Conservation (phyloP, 2,329 filamentous ascomycete genomes). For the Alternaria solani region DNA sequence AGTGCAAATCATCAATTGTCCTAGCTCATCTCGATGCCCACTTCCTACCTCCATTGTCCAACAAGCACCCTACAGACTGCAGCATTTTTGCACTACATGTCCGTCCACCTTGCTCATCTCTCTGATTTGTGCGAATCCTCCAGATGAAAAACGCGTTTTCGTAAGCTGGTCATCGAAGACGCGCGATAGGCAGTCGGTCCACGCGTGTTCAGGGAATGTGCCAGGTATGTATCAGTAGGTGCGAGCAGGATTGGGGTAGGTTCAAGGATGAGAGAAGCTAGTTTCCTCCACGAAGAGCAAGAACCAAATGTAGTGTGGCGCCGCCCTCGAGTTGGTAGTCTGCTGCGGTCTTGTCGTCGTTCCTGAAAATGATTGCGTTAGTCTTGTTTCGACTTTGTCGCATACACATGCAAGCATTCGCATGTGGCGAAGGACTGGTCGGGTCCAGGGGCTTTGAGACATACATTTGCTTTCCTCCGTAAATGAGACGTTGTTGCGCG, state of each 20-base stretch:
- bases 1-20: background rate
- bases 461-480: conserved; percentile 97
- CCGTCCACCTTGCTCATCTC: background rate
- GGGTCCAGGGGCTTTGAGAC: conserved; percentile 11
- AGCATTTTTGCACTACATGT: background rate
- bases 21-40: background rate
- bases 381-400: background rate
- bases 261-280: conserved; percentile 10
- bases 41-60: background rate
- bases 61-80: background rate
- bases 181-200: background rate
- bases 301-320: conserved; percentile 91
- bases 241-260: background rate
- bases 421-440: no score
- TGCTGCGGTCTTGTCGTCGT: conserved; percentile 89
- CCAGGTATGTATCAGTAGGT: background rate
- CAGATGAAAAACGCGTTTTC: background rate
- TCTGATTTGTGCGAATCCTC: background rate
- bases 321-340: conserved; percentile 93
- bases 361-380: conserved; percentile 64
- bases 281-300: conserved; percentile 84
- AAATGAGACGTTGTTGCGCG: conserved; percentile 95
- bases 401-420: background rate
- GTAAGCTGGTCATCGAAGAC: background rate
- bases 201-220: background rate